Evolutionary conservation across 2,329 filamentous ascomycete species (phyloP).

Genomic region (Pseudocercospora musae): DNA sequence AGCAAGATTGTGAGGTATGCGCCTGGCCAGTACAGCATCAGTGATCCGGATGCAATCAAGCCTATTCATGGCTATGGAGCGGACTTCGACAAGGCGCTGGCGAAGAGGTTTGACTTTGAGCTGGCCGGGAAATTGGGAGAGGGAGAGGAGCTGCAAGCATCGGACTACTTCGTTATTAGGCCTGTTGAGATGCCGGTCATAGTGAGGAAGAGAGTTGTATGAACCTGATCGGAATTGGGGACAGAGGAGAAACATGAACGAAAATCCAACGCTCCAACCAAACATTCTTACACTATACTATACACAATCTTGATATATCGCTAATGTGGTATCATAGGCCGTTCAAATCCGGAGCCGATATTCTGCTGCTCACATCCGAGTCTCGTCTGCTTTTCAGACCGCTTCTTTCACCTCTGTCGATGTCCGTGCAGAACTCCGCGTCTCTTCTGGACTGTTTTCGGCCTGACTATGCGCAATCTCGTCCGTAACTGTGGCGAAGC

Average conservation of each 20-base stretch:
- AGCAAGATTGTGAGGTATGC: conserved; percentile 65
- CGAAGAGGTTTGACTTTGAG: conserved; percentile 9
- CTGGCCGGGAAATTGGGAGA: background rate
- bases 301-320: background rate
- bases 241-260: too few relatives aligned
- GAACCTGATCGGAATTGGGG: background rate
- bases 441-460: background rate
- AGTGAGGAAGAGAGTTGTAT: background rate
- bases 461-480: background rate
- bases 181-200: background rate
- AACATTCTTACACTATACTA: background rate
- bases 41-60: conserved; percentile 63
- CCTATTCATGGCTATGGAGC: conserved; percentile 10
- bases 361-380: background rate
- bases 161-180: background rate
- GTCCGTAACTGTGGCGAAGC: background rate
- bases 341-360: background rate
- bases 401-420: background rate
- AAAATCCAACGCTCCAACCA: too few relatives aligned
- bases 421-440: background rate
- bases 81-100: conserved; percentile 32
- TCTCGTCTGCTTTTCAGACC: background rate
- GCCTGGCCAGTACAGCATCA: conserved; percentile 69
- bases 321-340: background rate
- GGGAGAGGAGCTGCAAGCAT: background rate